Base-by-base conservation (phyloP, 2,329 filamentous ascomycete genomes). In the Hypoxylon sp. region DNA sequence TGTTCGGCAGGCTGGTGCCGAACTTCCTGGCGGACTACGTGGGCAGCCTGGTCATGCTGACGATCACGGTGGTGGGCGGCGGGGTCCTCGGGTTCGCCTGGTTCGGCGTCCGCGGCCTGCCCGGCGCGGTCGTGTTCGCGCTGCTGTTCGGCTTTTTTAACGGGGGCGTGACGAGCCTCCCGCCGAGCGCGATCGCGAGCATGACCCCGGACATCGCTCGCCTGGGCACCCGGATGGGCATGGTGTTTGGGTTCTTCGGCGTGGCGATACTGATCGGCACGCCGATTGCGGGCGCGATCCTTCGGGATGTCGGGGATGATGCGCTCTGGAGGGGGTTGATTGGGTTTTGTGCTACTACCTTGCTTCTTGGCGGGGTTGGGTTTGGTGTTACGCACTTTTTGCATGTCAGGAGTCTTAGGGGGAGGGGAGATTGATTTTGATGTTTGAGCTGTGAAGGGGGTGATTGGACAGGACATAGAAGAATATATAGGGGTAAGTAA, bases 201-300 rank as follows among this genome's bases (percentile, higher is more conserved):
- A 49, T 62, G 7, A 56, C 51, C 11, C 59, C 64, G 3, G 57
- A 64, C 23, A 11, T 65, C 23, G 29, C 35, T 9, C 57, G 60
- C 1, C 53, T 74, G 2, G 75, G 75, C 3, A 71, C 71, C 1
- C 58, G 75, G 27, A 70, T 78, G 61, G 76, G 76, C 3, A 75
- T 77, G 71, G 61, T 52, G 3, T 74, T 74, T 13, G 44, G 65
- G 7, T 26, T 66, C 7, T 48, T 62, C 4, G 71, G 72, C 72
- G 63, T 84, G 67, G 15, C 82, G 71, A 52, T 83, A 71, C 61
- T 86, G 72, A 57, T 82, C 1, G 71, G 73, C 0, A 84, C 56
- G 66, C 76, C 57, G 68, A 80, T 65, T 72, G 78, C 67, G 74
- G 71, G 83, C 69, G 84, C 63, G 42, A 78, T 71, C 63, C 66